Evolutionary conservation across 352 stramenopile species (phyloP), one percentile per base, ranked within the genome.

Genomic region (Pythium oligandrum): DNA sequence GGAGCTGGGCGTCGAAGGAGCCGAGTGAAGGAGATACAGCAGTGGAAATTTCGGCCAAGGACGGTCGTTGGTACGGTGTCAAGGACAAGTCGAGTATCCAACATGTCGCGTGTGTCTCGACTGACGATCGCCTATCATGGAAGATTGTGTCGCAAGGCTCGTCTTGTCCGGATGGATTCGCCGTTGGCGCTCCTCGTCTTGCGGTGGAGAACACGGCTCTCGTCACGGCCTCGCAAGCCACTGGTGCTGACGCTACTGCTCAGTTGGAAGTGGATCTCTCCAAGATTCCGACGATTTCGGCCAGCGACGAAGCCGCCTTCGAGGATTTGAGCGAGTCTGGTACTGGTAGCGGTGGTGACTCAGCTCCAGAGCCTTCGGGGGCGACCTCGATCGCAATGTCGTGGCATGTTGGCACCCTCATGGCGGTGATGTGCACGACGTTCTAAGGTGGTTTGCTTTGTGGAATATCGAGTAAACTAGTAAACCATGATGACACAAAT

Each of bases 1-100:
- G 79, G 79, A 74, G 61, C 2, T 90, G 77, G 73, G 78, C 78
- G 2, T 43, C 65, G 36, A 72, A 75, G 33, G 77, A 88, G 42
- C 77, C 77, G 31, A 59, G 59, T 12, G 59, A 62, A 6, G 69
- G 65, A 2, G 71, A 73, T 3, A 64, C 61, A 0, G 66, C 60
- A 6, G 76, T 72, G 26, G 59, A 78, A 57, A 54, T 87, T 42
- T 82, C 71, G 4, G 67, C 67, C 11, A 59, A 58, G 2, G 71
- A 87, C 52, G 76, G 76, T 9, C 64, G 72, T 10, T 87, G 76
- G 76, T 82, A 79, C 52, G 73, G 76, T 43, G 68, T 78, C 4
- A 38, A 46, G 0, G 65, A 74, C 46, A 59, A 66, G 40, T 66
- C 68, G 1, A 64, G 56, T n/a, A 85, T 82, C 50, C 51, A 46